Base-by-base conservation (phyloP, 139 green algal genomes). In the Spirogloea muscicola region DNA sequence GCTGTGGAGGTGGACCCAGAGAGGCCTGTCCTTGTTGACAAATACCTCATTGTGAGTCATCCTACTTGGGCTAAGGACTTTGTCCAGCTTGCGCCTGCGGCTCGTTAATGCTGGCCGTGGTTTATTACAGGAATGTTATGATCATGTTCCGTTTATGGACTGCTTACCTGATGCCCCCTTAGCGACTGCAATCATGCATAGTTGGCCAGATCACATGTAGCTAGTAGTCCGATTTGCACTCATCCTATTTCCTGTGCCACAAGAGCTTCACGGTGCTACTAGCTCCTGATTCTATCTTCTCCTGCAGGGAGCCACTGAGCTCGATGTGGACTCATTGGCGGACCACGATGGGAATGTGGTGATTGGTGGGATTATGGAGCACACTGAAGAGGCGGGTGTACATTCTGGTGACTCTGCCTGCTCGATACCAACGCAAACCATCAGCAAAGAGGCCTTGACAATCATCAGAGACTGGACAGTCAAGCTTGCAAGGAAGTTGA, bases 351-450 rank as follows among this genome's bases (percentile, higher is more conserved):
- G 91, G 76, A 95, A 95, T 83, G 89, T 96, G 25, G 84, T 89
- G 31, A 97, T 97, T 72, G 88, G 84, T 31, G 94, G 92, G 67
- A 94, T 98, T 87, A 96, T 98, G 93, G 92, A 98, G 90, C 94
- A 98, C 87, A 97, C 97, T 76, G 94, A 98, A 88, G 68, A 80
- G 79, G 91, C 91, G 31, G 91, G 91, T 39, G 87, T 98, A 59
- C 94, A 98, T 87, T 93, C 86, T 38, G 94, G 85, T 67, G 93
- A 98, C 86, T 94, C 87, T 0, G 92, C 92, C 0, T 97, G 92
- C 88, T 58, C 42, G 18, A 89, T 96, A 61, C 92, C 92, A 31
- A 88, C 92, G 0, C 90, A 96, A 76, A 93, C 88, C 31, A 89
- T 98, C 49, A 76, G 87, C 13, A 65, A 86, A 10, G 77, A 88